These are phyloP conservation scores for Aureobasidium sp. DNA, from an alignment of 2,329 filamentous ascomycete species.

Conservation along the genomic window DNA sequence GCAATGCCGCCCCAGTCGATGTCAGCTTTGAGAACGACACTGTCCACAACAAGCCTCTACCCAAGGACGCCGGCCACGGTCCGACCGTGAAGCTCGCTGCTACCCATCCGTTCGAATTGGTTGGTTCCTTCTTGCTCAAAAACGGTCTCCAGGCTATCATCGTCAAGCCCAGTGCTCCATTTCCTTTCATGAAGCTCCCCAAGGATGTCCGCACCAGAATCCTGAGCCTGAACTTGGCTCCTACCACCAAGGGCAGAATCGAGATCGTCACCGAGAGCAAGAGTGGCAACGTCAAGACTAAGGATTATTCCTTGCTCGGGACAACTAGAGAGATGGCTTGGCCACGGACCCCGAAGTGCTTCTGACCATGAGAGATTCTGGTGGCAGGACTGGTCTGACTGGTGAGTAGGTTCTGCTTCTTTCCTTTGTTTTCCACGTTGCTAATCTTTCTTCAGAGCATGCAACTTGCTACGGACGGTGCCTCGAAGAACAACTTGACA, in stretches of 20 bases:
- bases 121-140: slow-evolving; percentile 27
- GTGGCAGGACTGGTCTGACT: no score
- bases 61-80: slow-evolving; percentile 21
- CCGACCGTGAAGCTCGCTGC: slow-evolving; percentile 28
- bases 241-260: slow-evolving; percentile 22
- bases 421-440: no score
- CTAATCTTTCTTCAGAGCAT: no score
- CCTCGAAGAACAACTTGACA: no score
- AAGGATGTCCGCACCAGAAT: neutral
- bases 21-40: slow-evolving; percentile 23
- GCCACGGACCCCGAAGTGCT: no score
- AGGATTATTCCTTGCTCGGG: no score
- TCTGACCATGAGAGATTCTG: no score
- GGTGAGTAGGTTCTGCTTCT: no score
- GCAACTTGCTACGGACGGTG: no score
- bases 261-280: slow-evolving; percentile 27
- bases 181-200: slow-evolving; percentile 28
- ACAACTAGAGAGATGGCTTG: neutral
- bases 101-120: slow-evolving; percentile 26
- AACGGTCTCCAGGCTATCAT: slow-evolving; percentile 31
- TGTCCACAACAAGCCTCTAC: slow-evolving; percentile 17
- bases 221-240: slow-evolving; percentile 15
- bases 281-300: slow-evolving; percentile 19
- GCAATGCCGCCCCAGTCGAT: slow-evolving; percentile 21
- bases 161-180: slow-evolving; percentile 29